phyloP scores from a whole-genome alignment of 148 eudicot genomes.

The Rhododendron mucronatum region DNA sequence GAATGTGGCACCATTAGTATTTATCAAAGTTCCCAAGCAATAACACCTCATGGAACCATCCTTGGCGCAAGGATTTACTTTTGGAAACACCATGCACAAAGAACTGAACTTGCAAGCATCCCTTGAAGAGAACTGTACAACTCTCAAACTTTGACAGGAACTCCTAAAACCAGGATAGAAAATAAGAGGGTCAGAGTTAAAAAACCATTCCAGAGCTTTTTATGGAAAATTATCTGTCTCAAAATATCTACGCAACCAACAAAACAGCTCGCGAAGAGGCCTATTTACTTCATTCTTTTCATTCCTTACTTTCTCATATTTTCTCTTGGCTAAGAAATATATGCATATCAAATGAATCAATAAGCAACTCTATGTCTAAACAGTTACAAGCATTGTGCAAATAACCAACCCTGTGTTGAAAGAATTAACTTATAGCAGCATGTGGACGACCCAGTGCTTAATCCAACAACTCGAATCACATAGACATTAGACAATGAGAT shows the following conservation, averaged over 20 bases:
- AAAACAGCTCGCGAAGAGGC: background rate
- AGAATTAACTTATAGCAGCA: background rate
- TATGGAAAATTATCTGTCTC: background rate
- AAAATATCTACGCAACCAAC: background rate
- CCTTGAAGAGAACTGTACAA: constrained; percentile 25
- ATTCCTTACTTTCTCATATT: background rate
- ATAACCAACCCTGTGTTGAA: background rate
- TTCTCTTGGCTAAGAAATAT: background rate
- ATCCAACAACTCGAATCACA: background rate
- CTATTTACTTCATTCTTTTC: background rate
- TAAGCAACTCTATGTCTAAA: background rate
- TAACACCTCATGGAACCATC: constrained; percentile 29
- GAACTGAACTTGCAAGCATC: constrained; percentile 32
- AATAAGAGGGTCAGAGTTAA: background rate
- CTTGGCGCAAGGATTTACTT: constrained; percentile 17
- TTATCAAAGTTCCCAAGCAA: constrained; percentile 56
- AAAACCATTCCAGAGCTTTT: background rate
- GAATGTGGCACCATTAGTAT: constrained; percentile 41
- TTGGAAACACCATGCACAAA: constrained; percentile 14
- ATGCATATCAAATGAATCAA: background rate
- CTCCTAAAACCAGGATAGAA: constrained; percentile 19
- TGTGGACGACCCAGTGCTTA: background rate
- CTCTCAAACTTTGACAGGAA: constrained; percentile 29
- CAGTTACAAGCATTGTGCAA: background rate
- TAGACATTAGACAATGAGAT: background rate